These are phyloP conservation scores for Debaryomyces tyrocola DNA, from an alignment of 805 yeast species.

Conservation along the genomic window DNA sequence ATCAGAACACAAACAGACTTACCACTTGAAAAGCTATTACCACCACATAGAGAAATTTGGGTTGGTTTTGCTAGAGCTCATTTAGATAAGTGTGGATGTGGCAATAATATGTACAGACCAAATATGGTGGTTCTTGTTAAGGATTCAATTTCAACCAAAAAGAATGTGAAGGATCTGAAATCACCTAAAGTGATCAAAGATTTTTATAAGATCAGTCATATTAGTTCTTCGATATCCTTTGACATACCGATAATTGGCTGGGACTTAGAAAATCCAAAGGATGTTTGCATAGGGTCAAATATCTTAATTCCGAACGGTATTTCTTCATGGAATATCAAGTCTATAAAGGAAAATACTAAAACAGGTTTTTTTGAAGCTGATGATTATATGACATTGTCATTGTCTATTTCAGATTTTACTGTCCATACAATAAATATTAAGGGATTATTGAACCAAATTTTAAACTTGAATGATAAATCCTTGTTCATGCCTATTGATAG, in stretches of 20 bases:
- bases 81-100: constrained; percentile 39
- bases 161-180: background rate
- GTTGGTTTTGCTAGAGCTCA: constrained; percentile 43
- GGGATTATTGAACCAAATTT: constrained; percentile 26
- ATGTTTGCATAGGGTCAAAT: constrained; percentile 27
- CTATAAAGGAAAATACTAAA: constrained; percentile 7
- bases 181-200: constrained; percentile 8
- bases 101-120: constrained; percentile 39
- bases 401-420: constrained; percentile 38
- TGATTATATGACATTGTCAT: constrained; percentile 33
- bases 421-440: constrained; percentile 33
- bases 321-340: constrained; percentile 21
- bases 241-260: constrained; percentile 30
- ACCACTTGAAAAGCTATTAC: constrained; percentile 13
- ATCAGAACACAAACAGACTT: constrained; percentile 14
- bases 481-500: constrained; percentile 2
- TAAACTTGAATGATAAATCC: constrained; percentile 10
- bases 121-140: constrained; percentile 31
- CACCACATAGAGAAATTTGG: constrained; percentile 33
- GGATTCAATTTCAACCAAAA: constrained; percentile 7
- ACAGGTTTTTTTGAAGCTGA: constrained; percentile 7
- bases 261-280: constrained; percentile 20
- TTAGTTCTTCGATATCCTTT: constrained; percentile 29
- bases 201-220: constrained; percentile 27
- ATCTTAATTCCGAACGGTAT: constrained; percentile 38